Base-by-base conservation (phyloP, 2,329 filamentous ascomycete species). In the Dactylellina drechsleri region DNA sequence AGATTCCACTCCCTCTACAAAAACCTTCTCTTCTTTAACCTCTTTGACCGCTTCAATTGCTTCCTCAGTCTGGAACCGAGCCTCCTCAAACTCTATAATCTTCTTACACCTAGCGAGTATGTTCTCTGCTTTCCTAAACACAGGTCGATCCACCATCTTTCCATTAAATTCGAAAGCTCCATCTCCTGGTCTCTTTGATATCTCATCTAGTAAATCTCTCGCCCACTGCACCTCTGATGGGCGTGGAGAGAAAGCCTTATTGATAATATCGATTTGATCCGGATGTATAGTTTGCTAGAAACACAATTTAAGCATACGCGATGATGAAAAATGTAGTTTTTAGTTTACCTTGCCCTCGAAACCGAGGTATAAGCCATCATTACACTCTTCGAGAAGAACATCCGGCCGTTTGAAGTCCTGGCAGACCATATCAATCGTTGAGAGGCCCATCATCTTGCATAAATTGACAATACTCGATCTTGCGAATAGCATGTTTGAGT, bases 361-460 rank as follows among this genome's bases (percentile, higher is more conserved):
- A 2, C 71, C 71, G 18, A 59, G 43, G 18, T 65, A 40, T 8
- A 64, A 41, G 0, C 41, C 64, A 28, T 68, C 53, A 12, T 62
- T 31, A 23, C 71, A 75, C 56, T 75, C 58, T 20, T 52, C 13
- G 15, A 64, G 23, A 2, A 75, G 64, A 15, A 64, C 47, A 13
- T 59, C 49, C 4, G 36, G 43, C 7, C 60, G 28, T 52, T 40
- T 59, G 10, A 53, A 64, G 13, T 68, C 64, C 23, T 75, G 71
- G n/a, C 71, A 75, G 10, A 75, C 71, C 64, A 75, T 75, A 50
- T 75, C 71, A 20, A 75, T 75, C 2, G 71, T 58, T 7, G 71
- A 7, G 10, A 60, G 10, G 4, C 64, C 52, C 3, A 41, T 13
- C 50, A 41, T 45, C 45, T 68, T 68, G 53, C 64, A 68, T 5